phyloP scores from a whole-genome alignment of 345 rosid genomes.

The Aquilaria sinensis region DNA sequence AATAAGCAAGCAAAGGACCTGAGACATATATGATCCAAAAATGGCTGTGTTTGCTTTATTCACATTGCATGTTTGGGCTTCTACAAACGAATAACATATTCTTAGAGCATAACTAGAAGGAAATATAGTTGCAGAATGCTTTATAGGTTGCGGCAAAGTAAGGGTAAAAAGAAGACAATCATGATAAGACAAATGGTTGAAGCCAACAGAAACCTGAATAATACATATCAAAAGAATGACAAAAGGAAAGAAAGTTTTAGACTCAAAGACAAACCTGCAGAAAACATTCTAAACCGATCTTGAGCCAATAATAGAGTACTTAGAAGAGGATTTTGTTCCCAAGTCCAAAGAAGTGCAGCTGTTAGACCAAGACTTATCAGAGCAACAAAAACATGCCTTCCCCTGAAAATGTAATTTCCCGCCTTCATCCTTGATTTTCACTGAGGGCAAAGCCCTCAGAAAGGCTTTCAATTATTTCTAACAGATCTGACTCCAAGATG shows the following conservation, averaged over 20 bases:
- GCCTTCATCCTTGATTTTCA: slow-evolving; percentile 33
- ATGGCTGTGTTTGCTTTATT: too few relatives aligned
- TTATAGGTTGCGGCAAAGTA: background rate
- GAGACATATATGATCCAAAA: too few relatives aligned
- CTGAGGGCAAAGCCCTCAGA: too few relatives aligned
- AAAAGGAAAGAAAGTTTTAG: too few relatives aligned
- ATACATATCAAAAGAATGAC: background rate
- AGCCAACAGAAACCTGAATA: background rate
- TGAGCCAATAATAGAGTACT: slow-evolving; percentile 25
- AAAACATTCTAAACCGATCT: slow-evolving; percentile 26
- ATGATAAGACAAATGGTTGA: background rate
- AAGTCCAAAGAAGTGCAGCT: too few relatives aligned
- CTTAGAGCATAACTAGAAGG: background rate
- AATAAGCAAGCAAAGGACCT: too few relatives aligned
- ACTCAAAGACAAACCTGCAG: slow-evolving; percentile 39
- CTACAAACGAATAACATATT: background rate
- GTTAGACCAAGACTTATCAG: slow-evolving; percentile 25
- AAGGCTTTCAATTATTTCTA: too few relatives aligned
- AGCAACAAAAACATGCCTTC: slow-evolving; percentile 28
- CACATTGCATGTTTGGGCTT: too few relatives aligned
- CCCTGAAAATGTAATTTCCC: slow-evolving; percentile 28
- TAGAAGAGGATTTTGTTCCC: too few relatives aligned
- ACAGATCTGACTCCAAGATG: too few relatives aligned
- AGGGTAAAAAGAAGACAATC: background rate
- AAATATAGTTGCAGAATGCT: background rate